A percentile compares a stretch with the other conserved stretches of the same genome.
Evolutionary conservation across 129 eudicot genomes (phyloP).

Genomic region (Arctium minus): DNA sequence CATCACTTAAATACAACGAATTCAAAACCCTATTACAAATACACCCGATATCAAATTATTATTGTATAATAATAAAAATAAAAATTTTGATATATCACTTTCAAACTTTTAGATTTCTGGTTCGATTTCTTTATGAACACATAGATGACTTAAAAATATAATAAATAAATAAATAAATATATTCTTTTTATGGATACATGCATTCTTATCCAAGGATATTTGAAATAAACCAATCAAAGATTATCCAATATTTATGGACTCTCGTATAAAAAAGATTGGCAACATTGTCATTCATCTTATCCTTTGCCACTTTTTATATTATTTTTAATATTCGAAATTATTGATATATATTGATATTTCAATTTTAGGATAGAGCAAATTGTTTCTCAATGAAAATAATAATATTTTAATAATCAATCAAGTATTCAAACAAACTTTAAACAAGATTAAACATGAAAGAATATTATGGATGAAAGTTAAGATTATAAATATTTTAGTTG

Average conservation of each 20-base stretch:
- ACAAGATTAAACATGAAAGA: too few species aligned
- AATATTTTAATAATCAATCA: too few species aligned
- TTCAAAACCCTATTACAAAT: neutral
- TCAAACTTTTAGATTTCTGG: neutral
- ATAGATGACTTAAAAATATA: neutral
- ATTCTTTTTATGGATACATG: neutral
- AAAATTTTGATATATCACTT: neutral
- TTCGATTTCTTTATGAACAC: neutral
- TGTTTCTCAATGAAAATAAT: too few species aligned
- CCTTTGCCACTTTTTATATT: neutral
- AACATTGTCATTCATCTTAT: conserved; percentile 22
- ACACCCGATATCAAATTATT: too few species aligned
- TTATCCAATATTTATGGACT: conserved; percentile 15
- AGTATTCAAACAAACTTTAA: too few species aligned
- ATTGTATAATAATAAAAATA: too few species aligned
- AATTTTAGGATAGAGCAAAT: neutral
- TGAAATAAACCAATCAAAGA: conserved; percentile 21
- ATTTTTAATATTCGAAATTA: neutral
- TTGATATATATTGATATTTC: neutral
- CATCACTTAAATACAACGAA: neutral
- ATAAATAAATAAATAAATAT: neutral
- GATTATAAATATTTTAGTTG: neutral
- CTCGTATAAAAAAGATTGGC: neutral
- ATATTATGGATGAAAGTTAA: too few species aligned
- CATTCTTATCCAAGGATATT: conserved; percentile 19